phyloP scores from a whole-genome alignment of 805 yeast species.

The Tetrapisispora pingtungensis region DNA sequence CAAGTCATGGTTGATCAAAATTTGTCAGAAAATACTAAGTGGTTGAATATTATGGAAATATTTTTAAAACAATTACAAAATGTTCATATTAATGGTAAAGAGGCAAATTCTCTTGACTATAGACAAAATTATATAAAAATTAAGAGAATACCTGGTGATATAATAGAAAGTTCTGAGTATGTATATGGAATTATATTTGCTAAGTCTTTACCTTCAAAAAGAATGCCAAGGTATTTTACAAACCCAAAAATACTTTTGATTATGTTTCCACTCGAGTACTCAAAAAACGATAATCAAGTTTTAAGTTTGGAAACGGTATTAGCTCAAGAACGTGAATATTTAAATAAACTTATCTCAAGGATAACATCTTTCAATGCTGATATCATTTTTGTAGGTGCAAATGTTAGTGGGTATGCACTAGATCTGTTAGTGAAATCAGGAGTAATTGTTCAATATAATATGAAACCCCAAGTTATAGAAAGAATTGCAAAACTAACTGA shows the following conservation, averaged over 20 bases:
- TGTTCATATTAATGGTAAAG: slow-evolving; percentile 48
- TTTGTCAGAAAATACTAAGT: slow-evolving; percentile 39
- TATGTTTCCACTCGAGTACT: slow-evolving; percentile 83
- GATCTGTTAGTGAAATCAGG: slow-evolving; percentile 61
- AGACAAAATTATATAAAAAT: slow-evolving; percentile 75
- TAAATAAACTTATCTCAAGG: slow-evolving; percentile 71
- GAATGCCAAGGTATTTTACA: slow-evolving; percentile 56
- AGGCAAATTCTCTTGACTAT: slow-evolving; percentile 71
- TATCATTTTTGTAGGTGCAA: slow-evolving; percentile 65
- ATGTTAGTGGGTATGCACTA: slow-evolving; percentile 75
- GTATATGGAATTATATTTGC: slow-evolving; percentile 80
- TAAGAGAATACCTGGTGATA: slow-evolving; percentile 74
- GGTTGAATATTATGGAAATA: slow-evolving; percentile 47
- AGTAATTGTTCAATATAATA: slow-evolving; percentile 69
- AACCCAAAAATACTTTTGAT: slow-evolving; percentile 73
- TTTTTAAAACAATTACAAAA: slow-evolving; percentile 46
- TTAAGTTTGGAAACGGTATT: slow-evolving; percentile 74
- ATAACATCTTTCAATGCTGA: slow-evolving; percentile 69
- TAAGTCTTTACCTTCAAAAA: slow-evolving; percentile 65
- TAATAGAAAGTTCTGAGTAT: slow-evolving; percentile 45
- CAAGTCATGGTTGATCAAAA: slow-evolving; percentile 56
- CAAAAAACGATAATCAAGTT: slow-evolving; percentile 65
- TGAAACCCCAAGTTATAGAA: slow-evolving; percentile 73
- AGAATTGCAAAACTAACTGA: slow-evolving; percentile 68
- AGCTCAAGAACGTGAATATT: slow-evolving; percentile 79